Base-by-base conservation (phyloP, 148 eudicot species). In the Dysphania ambrosioides region DNA sequence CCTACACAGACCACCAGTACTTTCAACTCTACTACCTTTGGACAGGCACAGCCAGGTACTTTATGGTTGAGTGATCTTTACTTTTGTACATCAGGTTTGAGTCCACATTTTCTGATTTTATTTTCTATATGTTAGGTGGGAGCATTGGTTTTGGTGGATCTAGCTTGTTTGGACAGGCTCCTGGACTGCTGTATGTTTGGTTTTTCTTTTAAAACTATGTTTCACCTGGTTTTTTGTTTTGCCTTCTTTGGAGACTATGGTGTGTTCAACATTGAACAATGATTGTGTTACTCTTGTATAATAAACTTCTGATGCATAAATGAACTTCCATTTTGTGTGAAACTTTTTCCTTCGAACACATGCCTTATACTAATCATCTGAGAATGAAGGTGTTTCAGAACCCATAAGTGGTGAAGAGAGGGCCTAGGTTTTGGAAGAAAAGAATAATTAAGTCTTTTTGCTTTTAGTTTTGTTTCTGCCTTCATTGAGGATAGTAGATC, bases 151-250 rank as follows among this genome's bases (percentile, higher is more conserved):
- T 89, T 83, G 92, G 89, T 79, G 87, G 83, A 70, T 60, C 93
- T 73, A 79, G 89, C 83, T 72, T 84, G 55, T 87, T 88, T 79
- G 89, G 88, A 53, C 93, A 87, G 85, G 83, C 36, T 82, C 77
- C 82, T 87, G 98, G 89, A 79, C 97, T 88, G 78, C 31, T 67
- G 98, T 94, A 93, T 66, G 94, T 82, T 42, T 66, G 16, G 32
- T 8, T 68, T 31, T 69, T 73, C 35, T 10, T 56, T 57, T 58
- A 72, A 23, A 40, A 35, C 29, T 70, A n/a, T 26, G 57, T 30
- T 29, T 42, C 56, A n/a, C 70, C 41, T 27, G 12, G 4, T 12
- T 40, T 42, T 11, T 72, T 21, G 0, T 36, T 4, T 19, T 58
- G 9, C 9, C 2, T 40, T 47, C n/a, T n/a, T n/a, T n/a, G 19